These are phyloP conservation scores for Ilex aquifolium DNA, from an alignment of 257 asterid genomes.

Conservation along the genomic window DNA sequence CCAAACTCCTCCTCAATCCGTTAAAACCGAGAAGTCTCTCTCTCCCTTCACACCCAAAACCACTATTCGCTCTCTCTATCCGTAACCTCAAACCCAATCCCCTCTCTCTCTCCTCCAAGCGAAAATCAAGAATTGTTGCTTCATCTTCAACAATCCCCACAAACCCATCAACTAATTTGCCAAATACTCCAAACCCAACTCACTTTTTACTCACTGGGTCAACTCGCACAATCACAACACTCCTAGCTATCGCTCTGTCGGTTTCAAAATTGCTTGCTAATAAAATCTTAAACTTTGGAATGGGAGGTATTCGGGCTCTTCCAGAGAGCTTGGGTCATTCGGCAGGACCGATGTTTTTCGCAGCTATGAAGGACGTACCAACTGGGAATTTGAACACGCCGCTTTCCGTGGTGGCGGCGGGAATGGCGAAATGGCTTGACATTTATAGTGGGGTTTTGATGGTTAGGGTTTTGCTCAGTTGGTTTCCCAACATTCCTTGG, in stretches of 20 bases:
- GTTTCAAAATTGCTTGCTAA: constrained; percentile 40
- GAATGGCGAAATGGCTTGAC: constrained; percentile 88
- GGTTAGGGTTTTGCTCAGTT: constrained; percentile 83
- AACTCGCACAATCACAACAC: constrained; percentile 69
- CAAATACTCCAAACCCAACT: constrained; percentile 13
- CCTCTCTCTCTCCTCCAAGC: neutral
- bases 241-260: constrained; percentile 40
- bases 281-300: constrained; percentile 12
- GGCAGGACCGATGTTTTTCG: constrained; percentile 78
- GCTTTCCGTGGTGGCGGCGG: constrained; percentile 84
- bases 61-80: neutral
- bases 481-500: constrained; percentile 99
- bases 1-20: too few relatives aligned
- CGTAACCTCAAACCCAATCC: neutral
- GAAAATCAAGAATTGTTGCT: too few relatives aligned
- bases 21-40: too few relatives aligned
- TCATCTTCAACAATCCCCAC: too few relatives aligned
- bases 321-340: neutral
- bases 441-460: constrained; percentile 78
- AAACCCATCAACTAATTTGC: constrained; percentile 9
- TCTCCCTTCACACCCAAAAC: neutral
- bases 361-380: constrained; percentile 45
- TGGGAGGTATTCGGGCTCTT: constrained; percentile 17
- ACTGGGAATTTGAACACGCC: constrained; percentile 65
- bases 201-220: constrained; percentile 50